Conservation (phyloP, 2,329 filamentous ascomycete genomes). For the Exophiala spinifera region DNA sequence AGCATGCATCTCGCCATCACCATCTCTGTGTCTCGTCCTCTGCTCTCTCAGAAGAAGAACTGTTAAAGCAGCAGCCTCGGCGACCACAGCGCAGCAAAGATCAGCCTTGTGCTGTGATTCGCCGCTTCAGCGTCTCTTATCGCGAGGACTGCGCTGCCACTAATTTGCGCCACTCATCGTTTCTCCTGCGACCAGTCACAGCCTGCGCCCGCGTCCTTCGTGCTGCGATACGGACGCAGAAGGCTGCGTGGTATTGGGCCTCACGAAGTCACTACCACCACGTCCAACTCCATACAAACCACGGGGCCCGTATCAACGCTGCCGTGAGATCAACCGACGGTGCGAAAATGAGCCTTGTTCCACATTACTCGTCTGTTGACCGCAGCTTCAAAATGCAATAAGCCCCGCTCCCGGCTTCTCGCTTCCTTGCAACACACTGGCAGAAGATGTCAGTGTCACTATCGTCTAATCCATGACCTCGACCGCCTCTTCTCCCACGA, state of each 20-base stretch:
- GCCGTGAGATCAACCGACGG: no score
- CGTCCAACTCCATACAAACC: no score
- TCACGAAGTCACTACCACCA: neutral
- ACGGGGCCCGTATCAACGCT: no score
- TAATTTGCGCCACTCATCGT: neutral
- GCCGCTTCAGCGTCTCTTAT: neutral
- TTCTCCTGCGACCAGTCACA: neutral
- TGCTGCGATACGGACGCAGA: neutral
- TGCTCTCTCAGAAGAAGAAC: no score
- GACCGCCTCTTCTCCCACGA: constrained; percentile 24
- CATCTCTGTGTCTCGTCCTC: no score
- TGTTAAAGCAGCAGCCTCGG: neutral
- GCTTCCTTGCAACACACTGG: constrained; percentile 7
- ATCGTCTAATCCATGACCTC: constrained; percentile 23
- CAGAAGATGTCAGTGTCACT: constrained; percentile 24
- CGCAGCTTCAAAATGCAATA: neutral
- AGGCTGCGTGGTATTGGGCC: neutral
- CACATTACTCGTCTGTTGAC: no score
- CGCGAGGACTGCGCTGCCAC: neutral
- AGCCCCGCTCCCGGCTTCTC: neutral
- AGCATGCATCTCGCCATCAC: no score
- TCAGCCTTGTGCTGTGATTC: neutral
- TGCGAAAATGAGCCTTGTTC: no score
- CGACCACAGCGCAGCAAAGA: neutral
- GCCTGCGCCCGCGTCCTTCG: neutral